Conservation (phyloP, 2,329 filamentous ascomycete species). For the Aureobasidium pullulans region DNA sequence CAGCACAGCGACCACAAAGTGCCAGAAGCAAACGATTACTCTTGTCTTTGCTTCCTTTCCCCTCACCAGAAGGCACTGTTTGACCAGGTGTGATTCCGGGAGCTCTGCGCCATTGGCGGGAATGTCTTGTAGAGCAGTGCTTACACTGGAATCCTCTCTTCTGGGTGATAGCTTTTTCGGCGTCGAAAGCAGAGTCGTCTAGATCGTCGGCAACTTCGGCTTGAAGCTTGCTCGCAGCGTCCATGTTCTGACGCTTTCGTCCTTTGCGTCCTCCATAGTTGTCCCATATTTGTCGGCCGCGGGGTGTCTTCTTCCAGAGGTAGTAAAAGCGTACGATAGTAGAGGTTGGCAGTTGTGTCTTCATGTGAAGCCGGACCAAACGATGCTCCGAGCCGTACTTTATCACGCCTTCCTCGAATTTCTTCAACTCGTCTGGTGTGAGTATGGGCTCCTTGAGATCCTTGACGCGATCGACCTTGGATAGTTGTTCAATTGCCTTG, state of each 20-base stretch:
- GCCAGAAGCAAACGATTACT: constrained; percentile 67
- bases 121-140: constrained; percentile 74
- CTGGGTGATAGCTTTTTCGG: constrained; percentile 68
- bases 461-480: constrained; percentile 57
- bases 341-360: constrained; percentile 62
- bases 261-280: constrained; percentile 80
- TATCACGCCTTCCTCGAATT: constrained; percentile 82
- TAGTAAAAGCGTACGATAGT: constrained; percentile 92
- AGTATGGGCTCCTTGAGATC: constrained; percentile 80
- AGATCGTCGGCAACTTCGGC: constrained; percentile 88
- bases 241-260: constrained; percentile 53
- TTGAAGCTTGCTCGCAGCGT: constrained; percentile 65
- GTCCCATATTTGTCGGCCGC: constrained; percentile 83
- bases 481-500: constrained; percentile 62
- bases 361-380: constrained; percentile 75
- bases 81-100: constrained; percentile 68
- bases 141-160: constrained; percentile 89
- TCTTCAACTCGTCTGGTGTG: constrained; percentile 70
- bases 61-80: constrained; percentile 59
- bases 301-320: constrained; percentile 91
- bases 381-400: constrained; percentile 90
- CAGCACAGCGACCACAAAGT: constrained; percentile 81
- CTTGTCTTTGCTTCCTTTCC: constrained; percentile 64
- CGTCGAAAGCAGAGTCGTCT: constrained; percentile 94
- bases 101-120: constrained; percentile 85